Evolutionary conservation across 2,329 filamentous ascomycete species (phyloP).

Genomic region (Coniella lustricola): DNA sequence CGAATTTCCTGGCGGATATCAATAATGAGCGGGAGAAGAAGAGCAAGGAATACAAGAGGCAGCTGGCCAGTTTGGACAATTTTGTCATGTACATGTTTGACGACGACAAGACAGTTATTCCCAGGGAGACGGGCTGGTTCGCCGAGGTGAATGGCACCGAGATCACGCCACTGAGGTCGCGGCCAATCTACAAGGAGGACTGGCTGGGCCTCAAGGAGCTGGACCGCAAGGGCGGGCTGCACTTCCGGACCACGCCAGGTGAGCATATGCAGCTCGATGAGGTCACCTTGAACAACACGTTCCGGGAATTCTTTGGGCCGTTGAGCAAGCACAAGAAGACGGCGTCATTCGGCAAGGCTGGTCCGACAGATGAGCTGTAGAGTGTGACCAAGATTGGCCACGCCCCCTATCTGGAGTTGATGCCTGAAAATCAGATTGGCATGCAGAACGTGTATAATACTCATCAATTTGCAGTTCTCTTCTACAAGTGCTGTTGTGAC

Average conservation of each 20-base stretch:
- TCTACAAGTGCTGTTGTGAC: too few relatives aligned
- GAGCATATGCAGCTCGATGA: constrained; percentile 77
- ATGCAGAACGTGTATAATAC: too few relatives aligned
- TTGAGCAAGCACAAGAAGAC: constrained; percentile 25
- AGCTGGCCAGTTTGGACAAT: constrained; percentile 62
- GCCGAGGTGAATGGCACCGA: constrained; percentile 71
- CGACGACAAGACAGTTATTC: constrained; percentile 77
- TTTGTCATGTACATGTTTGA: constrained; percentile 89
- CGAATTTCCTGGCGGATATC: constrained; percentile 88
- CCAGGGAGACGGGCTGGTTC: constrained; percentile 89
- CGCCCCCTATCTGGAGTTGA: neutral
- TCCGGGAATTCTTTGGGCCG: constrained; percentile 60
- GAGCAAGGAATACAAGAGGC: constrained; percentile 65
- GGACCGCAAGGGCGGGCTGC: constrained; percentile 70
- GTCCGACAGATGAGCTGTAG: constrained; percentile 11
- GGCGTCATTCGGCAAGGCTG: constrained; percentile 22
- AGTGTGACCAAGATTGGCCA: neutral
- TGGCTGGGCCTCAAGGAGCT: constrained; percentile 81
- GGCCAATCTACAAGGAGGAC: constrained; percentile 76
- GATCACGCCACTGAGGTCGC: constrained; percentile 59
- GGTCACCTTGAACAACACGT: constrained; percentile 57
- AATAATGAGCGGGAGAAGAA: constrained; percentile 82
- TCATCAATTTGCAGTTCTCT: too few relatives aligned
- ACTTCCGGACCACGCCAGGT: constrained; percentile 66
- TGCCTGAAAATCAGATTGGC: too few relatives aligned